These are phyloP conservation scores for Tripterygium wilfordii DNA, from an alignment of 177 flowering plant genomes.

Conservation along the genomic window DNA sequence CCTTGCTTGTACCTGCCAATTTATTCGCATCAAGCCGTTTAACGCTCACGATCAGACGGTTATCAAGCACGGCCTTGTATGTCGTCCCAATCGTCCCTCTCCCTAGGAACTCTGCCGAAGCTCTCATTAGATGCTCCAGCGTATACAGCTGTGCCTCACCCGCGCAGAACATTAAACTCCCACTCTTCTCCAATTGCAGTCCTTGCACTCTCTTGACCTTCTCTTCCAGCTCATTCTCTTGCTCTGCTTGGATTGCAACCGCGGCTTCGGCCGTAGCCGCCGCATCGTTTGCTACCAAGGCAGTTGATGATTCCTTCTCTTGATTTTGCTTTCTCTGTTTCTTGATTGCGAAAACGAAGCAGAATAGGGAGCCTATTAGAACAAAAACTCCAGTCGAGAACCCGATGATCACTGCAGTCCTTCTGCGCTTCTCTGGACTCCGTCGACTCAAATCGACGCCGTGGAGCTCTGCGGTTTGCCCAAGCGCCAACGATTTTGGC, in stretches of 20 bases:
- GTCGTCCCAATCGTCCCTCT: conserved; percentile 79
- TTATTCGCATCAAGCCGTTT: conserved; percentile 65
- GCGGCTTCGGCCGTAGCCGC: conserved; percentile 28
- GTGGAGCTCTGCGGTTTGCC: no score
- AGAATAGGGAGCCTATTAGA: conserved; percentile 26
- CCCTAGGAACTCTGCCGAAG: conserved; percentile 89
- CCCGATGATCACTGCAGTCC: conserved; percentile 28
- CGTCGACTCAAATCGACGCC: no score
- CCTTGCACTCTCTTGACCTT: conserved; percentile 51
- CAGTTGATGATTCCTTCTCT: conserved; percentile 3
- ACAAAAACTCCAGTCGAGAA: conserved; percentile 30
- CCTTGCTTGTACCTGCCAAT: conserved; percentile 34
- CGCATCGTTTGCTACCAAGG: conserved; percentile 20
- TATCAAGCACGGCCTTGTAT: conserved; percentile 81
- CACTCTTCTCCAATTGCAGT: conserved; percentile 47
- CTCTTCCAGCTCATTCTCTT: conserved; percentile 47
- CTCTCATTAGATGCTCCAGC: conserved; percentile 86
- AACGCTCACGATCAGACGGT: conserved; percentile 61
- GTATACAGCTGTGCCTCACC: conserved; percentile 64
- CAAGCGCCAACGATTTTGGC: conserved; percentile 10
- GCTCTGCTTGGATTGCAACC: conserved; percentile 43
- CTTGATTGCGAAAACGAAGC: conserved; percentile 23
- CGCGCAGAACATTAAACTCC: conserved; percentile 67
- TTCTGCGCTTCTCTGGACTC: conserved; percentile 21
- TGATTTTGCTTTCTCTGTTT: conserved; percentile 21